Evolutionary conservation across 2,329 filamentous ascomycete genomes (phyloP).

Genomic region (Fusarium sp.): DNA sequence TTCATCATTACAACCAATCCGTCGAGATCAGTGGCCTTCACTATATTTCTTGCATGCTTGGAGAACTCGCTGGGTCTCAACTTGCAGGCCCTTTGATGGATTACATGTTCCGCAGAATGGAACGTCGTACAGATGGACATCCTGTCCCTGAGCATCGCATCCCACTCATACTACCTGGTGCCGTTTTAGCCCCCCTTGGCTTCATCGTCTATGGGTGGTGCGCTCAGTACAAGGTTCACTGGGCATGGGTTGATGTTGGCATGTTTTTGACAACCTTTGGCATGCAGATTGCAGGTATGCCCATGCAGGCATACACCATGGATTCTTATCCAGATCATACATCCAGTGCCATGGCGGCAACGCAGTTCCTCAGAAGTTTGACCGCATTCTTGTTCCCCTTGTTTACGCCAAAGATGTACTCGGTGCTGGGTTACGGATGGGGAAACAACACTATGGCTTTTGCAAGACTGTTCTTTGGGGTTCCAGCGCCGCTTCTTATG

Average conservation of each 20-base stretch:
- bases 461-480: slow-evolving; percentile 47
- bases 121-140: slow-evolving; percentile 13
- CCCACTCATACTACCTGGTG: slow-evolving; percentile 48
- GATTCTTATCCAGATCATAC: slow-evolving; percentile 59
- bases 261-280: slow-evolving; percentile 48
- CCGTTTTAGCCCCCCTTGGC: slow-evolving; percentile 53
- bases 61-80: slow-evolving; percentile 68
- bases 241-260: slow-evolving; percentile 52
- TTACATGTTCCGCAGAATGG: slow-evolving; percentile 44
- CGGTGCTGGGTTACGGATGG: slow-evolving; percentile 51
- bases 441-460: slow-evolving; percentile 53
- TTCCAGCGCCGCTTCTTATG: slow-evolving; percentile 52
- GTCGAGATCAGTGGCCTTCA: slow-evolving; percentile 70
- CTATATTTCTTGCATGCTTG: slow-evolving; percentile 71
- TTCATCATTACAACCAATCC: slow-evolving; percentile 62
- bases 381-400: slow-evolving; percentile 61
- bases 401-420: slow-evolving; percentile 56
- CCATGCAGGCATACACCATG: slow-evolving; percentile 53
- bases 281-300: slow-evolving; percentile 46
- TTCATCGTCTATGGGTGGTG: slow-evolving; percentile 58
- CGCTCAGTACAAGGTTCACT: slow-evolving; percentile 49
- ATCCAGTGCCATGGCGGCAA: slow-evolving; percentile 58
- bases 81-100: slow-evolving; percentile 58
- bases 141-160: slow-evolving; percentile 41
- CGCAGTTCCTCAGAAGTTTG: slow-evolving; percentile 57